Evolutionary conservation across 179 eudicot species (phyloP), one percentile per base, ranked within the genome.

Genomic region (Actinidia polygama): DNA sequence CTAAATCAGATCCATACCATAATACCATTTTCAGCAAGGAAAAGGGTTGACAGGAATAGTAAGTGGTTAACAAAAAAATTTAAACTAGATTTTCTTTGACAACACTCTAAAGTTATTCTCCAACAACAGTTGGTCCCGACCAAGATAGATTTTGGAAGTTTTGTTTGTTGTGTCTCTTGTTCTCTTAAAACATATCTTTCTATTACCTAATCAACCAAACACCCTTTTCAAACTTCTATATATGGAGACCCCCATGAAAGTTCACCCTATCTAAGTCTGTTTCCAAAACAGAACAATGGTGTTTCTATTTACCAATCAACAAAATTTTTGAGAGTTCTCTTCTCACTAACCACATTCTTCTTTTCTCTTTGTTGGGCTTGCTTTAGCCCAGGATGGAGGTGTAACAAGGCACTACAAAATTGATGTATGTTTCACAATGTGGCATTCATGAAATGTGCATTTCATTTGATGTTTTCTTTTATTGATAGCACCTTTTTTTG

Each of bases 341-440:
- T 68, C 23, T 51, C 75, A 36, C 44, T 80, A 24, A 7, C 79
- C 40, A 49, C 73, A 5, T 49, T 69, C 24, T 54, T 36, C 21
- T 30, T 36, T 21, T 7, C 50, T 75, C 24, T 51, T 81, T 46
- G 80, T 90, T 72, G 83, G 68, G 12, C 83, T 71, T 69, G 78
- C 75, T 10, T 64, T 68, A 55, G 86, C 84, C 23, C 66, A 78
- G 51, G 80, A 59, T 40, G 30, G 24, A 3, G 84, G 85, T 64
- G 14, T 50, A 73, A 89, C 92, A 2, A 82, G 91, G 84, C 93
- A 85, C 24, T 88, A 88, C 73, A 75, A 54, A 44, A 85, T 88
- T 69, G 78, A 88, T 76, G 90, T 88, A 81, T 4, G 85, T 36
- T 11, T 40, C 19, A 24, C 72, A 64, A 4, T 23, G 15, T 3